Evolutionary conservation across 805 yeast species (phyloP), one percentile per base, ranked within the genome.

Genomic region (Wickerhamiella australiensis): DNA sequence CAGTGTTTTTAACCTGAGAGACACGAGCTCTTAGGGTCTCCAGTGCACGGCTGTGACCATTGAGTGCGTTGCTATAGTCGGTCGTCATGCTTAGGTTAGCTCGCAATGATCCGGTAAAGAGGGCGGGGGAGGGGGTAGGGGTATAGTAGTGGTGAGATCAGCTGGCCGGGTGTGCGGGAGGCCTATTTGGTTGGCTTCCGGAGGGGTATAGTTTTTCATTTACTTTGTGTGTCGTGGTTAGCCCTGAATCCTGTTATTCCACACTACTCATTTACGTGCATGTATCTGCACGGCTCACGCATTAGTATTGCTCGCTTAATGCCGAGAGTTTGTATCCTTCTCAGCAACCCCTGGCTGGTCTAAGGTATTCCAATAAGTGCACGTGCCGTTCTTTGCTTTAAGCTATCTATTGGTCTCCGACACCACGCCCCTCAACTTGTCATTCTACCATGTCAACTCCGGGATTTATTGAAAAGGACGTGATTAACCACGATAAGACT

Each of bases 21-120:
- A 77, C 67, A 53, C 87, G 73, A 47, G 79, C 71, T 46, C 78
- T 68, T 25, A 82, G 68, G 27, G 76, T 69, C 57, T 77, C 82
- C 53, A 78, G 72, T 18, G 84, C 79, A 56, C 75, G 79, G 23
- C 71, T 27, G 49, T 54, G 52, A 13, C 47, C 35, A 36, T 49
- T 20, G 36, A 59, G 48, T 31, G 62, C 61, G 18, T 50, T 53
- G 21, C 58, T 46, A 54, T 59, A 59, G 46, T 50, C 52, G 43
- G 49, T 31, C 9, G 15, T 9, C 43, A 46, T 46, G 47, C 40
- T 45, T 22, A 45, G 42, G 38, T 33, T 33, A 33, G 38, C 38
- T 26, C n/a, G n/a, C n/a, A n/a, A n/a, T n/a, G n/a, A n/a, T n/a
- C n/a, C 27, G 6, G 27, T 25, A 25, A 9, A 9, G 27, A 25